Percentiles rank a stretch among this genome's conserved stretches.
phyloP scores from a whole-genome alignment of 2,329 filamentous ascomycete species.

The Aureobasidium sp. region DNA sequence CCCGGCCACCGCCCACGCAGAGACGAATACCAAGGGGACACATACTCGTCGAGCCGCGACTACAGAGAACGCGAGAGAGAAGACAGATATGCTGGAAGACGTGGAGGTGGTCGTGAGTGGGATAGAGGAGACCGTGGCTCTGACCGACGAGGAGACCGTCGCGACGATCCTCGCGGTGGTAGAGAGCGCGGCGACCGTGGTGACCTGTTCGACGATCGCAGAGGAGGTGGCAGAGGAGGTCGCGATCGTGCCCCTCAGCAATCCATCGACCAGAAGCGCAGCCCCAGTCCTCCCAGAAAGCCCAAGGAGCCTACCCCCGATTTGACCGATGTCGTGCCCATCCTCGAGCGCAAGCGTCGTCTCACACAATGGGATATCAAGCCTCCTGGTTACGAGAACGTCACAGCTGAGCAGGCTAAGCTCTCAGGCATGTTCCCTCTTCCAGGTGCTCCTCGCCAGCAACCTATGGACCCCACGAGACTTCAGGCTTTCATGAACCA shows the following conservation, averaged over 20 bases:
- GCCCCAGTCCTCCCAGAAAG: conserved; percentile 72
- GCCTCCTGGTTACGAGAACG: conserved; percentile 93
- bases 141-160: conserved; percentile 26
- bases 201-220: conserved; percentile 40
- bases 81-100: conserved; percentile 69
- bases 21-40: conserved; percentile 72
- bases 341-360: conserved; percentile 80
- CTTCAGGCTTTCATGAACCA: conserved; percentile 95
- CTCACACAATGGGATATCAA: conserved; percentile 99
- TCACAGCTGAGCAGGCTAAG: conserved; percentile 97
- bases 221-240: conserved; percentile 35
- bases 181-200: conserved; percentile 34
- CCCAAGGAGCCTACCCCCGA: conserved; percentile 95
- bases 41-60: conserved; percentile 86
- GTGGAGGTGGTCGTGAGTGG: conserved; percentile 32
- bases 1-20: conserved; percentile 65
- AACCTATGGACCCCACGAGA: conserved; percentile 89
- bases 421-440: conserved; percentile 98
- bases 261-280: conserved; percentile 47
- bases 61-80: conserved; percentile 91
- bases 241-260: conserved; percentile 31
- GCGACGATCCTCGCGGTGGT: conserved; percentile 22
- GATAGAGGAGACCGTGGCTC: conserved; percentile 17
- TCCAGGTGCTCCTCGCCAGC: conserved; percentile 87
- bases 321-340: conserved; percentile 73